A percentile compares a stretch with the other conserved stretches of the same genome.
These are phyloP conservation scores for Plasmodiophora brassicae DNA, from an alignment of 208 protist species.

Conservation along the genomic window DNA sequence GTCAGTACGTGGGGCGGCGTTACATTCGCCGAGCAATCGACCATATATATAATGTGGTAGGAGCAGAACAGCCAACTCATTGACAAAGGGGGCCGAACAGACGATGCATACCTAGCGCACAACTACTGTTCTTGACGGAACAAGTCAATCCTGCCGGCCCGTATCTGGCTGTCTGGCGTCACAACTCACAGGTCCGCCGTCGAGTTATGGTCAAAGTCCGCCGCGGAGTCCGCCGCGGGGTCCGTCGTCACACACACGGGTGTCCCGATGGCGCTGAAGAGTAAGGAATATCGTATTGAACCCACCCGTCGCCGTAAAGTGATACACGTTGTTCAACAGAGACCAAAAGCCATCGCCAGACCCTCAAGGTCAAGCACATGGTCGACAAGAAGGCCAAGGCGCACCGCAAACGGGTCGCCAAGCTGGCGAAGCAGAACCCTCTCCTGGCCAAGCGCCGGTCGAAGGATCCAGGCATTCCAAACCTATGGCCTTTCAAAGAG, in stretches of 20 bases:
- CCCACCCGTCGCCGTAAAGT: not conserved
- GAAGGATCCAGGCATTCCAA: slow-evolving; percentile 18
- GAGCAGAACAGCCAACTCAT: too few relatives aligned
- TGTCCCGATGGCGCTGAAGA: not conserved
- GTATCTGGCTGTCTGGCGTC: too few relatives aligned
- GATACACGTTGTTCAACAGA: not conserved
- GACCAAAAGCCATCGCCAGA: slow-evolving; percentile 17
- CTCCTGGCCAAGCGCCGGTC: not conserved
- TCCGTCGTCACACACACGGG: not conserved
- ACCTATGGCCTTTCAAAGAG: slow-evolving; percentile 29
- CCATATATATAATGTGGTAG: too few relatives aligned
- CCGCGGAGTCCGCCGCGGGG: not conserved
- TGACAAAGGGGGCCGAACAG: too few relatives aligned
- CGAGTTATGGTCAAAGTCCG: not conserved
- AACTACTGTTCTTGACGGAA: too few relatives aligned
- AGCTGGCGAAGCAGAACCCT: not conserved
- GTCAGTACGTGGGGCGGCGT: too few relatives aligned
- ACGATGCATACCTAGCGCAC: too few relatives aligned
- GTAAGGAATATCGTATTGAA: not conserved
- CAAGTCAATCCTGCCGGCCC: too few relatives aligned
- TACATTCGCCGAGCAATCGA: too few relatives aligned
- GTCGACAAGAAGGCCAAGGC: slow-evolving; percentile 1
- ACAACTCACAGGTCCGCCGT: too few relatives aligned
- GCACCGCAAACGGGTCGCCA: not conserved
- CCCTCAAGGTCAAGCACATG: not conserved